Evolutionary conservation across 768 basidiomycete species (phyloP).

Genomic region (Mycena vulgaris): DNA sequence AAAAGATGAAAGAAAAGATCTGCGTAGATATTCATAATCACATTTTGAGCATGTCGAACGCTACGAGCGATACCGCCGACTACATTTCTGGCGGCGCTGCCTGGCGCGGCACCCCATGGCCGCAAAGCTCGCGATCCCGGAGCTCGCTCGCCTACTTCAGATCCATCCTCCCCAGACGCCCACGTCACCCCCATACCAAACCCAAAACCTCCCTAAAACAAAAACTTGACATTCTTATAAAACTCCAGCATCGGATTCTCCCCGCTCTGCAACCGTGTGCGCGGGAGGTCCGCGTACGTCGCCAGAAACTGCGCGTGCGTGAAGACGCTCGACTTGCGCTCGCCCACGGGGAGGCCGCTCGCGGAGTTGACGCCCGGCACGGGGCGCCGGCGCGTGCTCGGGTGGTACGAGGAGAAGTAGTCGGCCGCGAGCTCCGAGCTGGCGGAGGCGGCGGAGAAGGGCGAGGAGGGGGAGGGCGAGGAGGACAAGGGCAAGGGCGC

Average conservation of each 20-base stretch:
- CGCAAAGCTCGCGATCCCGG: no score
- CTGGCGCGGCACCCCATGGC: no score
- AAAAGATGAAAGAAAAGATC: no score
- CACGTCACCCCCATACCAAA: no score
- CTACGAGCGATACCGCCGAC: no score
- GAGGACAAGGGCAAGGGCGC: conserved; percentile 58
- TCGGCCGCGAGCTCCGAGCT: conserved; percentile 68
- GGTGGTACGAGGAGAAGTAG: conserved; percentile 81
- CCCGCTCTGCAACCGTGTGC: conserved; percentile 82
- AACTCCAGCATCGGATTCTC: conserved; percentile 92
- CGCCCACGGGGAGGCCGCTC: conserved; percentile 85
- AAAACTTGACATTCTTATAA: conserved; percentile 94
- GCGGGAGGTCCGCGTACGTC: conserved; percentile 83
- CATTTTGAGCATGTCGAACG: no score
- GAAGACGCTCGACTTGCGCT: conserved; percentile 87
- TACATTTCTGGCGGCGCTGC: no score
- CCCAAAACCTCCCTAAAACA: conserved; percentile 80
- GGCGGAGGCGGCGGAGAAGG: conserved; percentile 61
- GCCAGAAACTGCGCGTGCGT: conserved; percentile 92
- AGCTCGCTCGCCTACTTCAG: no score
- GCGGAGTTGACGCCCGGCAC: conserved; percentile 81
- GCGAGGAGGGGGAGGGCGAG: conserved; percentile 62
- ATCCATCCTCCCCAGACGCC: no score
- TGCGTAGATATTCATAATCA: no score
- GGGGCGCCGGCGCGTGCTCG: conserved; percentile 71